These are phyloP conservation scores for Penicillium robsamsonii DNA, from an alignment of 495 filamentous ascomycete species.

Conservation along the genomic window DNA sequence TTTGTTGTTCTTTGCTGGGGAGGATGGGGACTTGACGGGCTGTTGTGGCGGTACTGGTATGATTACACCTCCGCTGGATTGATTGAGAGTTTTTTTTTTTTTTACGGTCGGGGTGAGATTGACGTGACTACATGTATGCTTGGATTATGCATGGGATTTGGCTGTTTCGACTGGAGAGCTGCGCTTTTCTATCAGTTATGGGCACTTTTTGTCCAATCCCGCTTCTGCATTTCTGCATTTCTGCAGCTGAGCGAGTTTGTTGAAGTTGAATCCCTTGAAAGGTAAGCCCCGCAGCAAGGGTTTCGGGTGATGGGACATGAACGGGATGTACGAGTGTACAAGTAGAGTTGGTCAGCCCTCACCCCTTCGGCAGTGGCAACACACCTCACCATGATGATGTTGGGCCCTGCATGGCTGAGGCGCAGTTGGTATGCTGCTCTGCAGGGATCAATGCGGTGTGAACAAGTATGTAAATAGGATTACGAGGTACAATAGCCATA, in stretches of 20 bases:
- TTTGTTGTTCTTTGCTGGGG: constrained; percentile 33
- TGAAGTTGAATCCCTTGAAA: background rate
- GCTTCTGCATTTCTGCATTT: background rate
- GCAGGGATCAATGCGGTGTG: background rate
- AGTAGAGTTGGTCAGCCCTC: background rate
- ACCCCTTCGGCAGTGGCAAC: constrained; percentile 29
- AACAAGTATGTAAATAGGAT: constrained; percentile 4
- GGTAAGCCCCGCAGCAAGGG: background rate
- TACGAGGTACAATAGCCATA: constrained; percentile 1
- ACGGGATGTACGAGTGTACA: background rate
- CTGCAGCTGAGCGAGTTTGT: background rate
- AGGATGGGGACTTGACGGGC: constrained; percentile 6
- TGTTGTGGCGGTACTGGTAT: constrained; percentile 15
- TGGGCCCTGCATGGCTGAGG: constrained; percentile 14
- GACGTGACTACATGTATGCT: background rate
- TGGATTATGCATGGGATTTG: background rate
- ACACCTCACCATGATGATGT: constrained; percentile 15
- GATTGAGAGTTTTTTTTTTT: background rate
- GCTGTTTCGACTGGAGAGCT: background rate
- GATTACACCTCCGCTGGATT: constrained; percentile 25
- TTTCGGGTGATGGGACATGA: background rate
- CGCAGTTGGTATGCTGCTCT: constrained; percentile 20
- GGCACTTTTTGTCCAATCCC: background rate
- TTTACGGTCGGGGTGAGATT: background rate
- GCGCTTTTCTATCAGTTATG: background rate